Conservation (phyloP, 495 filamentous ascomycete species). For the Haplographium delicatum region DNA sequence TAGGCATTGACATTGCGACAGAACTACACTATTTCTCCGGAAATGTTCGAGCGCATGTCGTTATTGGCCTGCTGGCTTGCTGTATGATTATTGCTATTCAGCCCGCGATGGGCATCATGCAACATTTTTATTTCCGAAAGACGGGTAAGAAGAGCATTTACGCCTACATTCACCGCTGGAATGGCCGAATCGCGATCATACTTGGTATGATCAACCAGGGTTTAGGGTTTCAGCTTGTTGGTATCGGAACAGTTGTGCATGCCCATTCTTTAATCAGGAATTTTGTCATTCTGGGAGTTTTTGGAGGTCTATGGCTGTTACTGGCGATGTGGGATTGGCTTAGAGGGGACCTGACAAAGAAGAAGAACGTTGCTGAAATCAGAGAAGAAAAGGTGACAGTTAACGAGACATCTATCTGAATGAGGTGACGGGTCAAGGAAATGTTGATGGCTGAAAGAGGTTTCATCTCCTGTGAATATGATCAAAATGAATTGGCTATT, state of each 20-base stretch:
- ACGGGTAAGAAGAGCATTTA: constrained; percentile 1
- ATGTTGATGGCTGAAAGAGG: no score
- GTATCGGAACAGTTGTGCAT: neutral
- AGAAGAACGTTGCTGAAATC: neutral
- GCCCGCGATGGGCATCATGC: neutral
- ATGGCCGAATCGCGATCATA: neutral
- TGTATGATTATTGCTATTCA: constrained; percentile 3
- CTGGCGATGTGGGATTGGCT: neutral
- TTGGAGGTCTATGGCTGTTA: neutral
- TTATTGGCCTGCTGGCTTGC: neutral
- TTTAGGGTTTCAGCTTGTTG: neutral
- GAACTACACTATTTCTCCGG: neutral
- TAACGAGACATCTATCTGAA: neutral
- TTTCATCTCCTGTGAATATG: no score
- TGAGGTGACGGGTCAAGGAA: no score
- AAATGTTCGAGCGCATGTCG: neutral
- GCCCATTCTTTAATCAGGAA: constrained; percentile 2
- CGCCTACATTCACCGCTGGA: constrained; percentile 6
- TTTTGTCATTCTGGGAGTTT: neutral
- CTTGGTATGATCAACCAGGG: constrained; percentile 5
- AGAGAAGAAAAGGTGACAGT: neutral
- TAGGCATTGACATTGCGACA: neutral
- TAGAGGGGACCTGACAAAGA: neutral
- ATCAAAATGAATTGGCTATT: no score
- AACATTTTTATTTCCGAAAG: constrained; percentile 4